A percentile compares a stretch with the other conserved stretches of the same genome.
Evolutionary conservation across 2,329 filamentous ascomycete species (phyloP).

Genomic region (Colletotrichum cereale): DNA sequence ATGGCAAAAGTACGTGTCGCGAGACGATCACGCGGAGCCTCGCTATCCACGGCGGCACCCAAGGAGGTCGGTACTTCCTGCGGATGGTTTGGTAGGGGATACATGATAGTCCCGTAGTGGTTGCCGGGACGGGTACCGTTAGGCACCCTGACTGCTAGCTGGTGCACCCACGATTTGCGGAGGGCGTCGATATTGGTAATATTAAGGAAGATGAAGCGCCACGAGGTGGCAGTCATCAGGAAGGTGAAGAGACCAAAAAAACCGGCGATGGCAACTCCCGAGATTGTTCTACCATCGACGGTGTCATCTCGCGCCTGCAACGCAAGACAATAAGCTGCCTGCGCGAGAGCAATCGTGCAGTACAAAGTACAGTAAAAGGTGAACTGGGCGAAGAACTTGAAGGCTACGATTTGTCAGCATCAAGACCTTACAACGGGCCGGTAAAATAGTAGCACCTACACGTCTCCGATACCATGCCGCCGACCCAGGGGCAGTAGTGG

Average conservation of each 20-base stretch:
- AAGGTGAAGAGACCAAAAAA: conserved; percentile 86
- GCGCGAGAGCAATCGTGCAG: conserved; percentile 73
- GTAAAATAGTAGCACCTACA: conserved; percentile 57
- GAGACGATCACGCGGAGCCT: conserved; percentile 51
- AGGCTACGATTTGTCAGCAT: conserved; percentile 59
- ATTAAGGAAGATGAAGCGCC: conserved; percentile 79
- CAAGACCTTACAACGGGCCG: neutral
- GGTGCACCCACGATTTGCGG: conserved; percentile 71
- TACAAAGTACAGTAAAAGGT: conserved; percentile 78
- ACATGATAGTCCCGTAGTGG: conserved; percentile 66
- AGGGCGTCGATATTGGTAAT: conserved; percentile 88
- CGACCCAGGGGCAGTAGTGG: conserved; percentile 97
- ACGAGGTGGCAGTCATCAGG: conserved; percentile 80
- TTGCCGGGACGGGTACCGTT: conserved; percentile 56
- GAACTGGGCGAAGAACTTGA: conserved; percentile 96
- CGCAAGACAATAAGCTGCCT: conserved; percentile 73
- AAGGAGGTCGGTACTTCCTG: conserved; percentile 30
- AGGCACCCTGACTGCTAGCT: conserved; percentile 81
- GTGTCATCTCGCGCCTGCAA: conserved; percentile 60
- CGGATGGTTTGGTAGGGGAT: conserved; percentile 61
- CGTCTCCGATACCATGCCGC: conserved; percentile 88
- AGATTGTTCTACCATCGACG: conserved; percentile 73
- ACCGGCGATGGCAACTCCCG: conserved; percentile 72
- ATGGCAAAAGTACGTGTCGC: conserved; percentile 82
- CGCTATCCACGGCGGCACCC: conserved; percentile 18